Evolutionary conservation across 2,329 filamentous ascomycete genomes (phyloP).

Genomic region (Paecilomyces dactylethromorphus): DNA sequence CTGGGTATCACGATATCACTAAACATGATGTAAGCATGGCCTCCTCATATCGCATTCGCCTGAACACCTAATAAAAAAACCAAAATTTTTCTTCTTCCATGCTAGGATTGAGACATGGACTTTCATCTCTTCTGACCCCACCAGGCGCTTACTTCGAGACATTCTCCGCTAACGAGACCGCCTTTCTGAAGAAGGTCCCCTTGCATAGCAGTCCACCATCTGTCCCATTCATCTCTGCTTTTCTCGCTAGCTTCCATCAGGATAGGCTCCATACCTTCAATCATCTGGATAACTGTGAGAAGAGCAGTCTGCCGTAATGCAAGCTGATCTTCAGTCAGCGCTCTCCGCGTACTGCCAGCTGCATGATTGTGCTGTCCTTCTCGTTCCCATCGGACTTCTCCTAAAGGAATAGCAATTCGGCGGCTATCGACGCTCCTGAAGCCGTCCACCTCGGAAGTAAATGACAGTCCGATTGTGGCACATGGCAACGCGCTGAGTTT

Average conservation of each 20-base stretch:
- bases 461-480: conserved; percentile 65
- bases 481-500: conserved; percentile 71
- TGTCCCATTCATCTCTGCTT: conserved; percentile 85
- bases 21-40: conserved; percentile 29
- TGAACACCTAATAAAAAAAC: conserved; percentile 20
- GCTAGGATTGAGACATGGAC: background rate
- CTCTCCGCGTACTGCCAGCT: conserved; percentile 33
- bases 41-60: conserved; percentile 16
- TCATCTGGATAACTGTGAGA: conserved; percentile 71
- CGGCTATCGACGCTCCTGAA: conserved; percentile 65
- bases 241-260: conserved; percentile 78
- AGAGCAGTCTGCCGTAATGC: conserved; percentile 75
- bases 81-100: background rate
- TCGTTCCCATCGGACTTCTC: conserved; percentile 80
- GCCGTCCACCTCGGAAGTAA: conserved; percentile 72
- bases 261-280: conserved; percentile 77
- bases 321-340: conserved; percentile 61
- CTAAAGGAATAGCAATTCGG: conserved; percentile 78
- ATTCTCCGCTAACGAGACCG: conserved; percentile 76
- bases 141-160: conserved; percentile 63
- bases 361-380: conserved; percentile 45
- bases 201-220: conserved; percentile 84
- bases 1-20: conserved; percentile 36
- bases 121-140: conserved; percentile 52
- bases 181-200: conserved; percentile 72